Base-by-base conservation (phyloP, 2,329 filamentous ascomycete species). In the Penicillium sp. region DNA sequence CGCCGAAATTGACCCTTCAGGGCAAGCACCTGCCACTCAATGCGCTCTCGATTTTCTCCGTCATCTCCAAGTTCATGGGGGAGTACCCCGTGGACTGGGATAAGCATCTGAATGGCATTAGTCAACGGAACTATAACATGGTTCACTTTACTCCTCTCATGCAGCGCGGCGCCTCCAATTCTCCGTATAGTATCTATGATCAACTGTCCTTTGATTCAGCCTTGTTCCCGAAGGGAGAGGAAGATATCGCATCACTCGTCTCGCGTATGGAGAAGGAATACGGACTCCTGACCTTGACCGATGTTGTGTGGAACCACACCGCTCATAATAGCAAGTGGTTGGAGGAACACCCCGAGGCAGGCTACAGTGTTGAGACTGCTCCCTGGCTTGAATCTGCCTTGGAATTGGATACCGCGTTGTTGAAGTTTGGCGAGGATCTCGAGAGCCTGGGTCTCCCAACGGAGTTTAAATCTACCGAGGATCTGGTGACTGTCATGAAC, bases 51-150 rank as follows among this genome's bases (percentile, higher is more conserved):
- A 86, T 97, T 68, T 96, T 97, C 80, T 98, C 95, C 12, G 85
- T 94, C 59, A 91, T 99, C 65, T 97, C 94, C 75, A 99, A 99
- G 80, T 97, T 97, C 80, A 96, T 99, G 92, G 95, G 95, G 65
- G 89, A 89, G 73, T 97, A 95, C 74, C 92, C 94, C 0, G 84
- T 84, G 17, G 91, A 97, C 72, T 99, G 94, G 93, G 88, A 97
- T 75, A 90, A 88, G 56, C 94, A 98, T 76, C 81, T 99, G 60
- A 85, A 86, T 60, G 93, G 95, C 30, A 97, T 99, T 75, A 91
- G 91, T 75, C 88, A 91, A 72, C 86, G 95, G 64, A 93, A 93
- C 50, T 99, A 99, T 84, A 99, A 99, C 80, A 97, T 98, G 93
- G 88, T 99, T 63, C 95, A 99, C 78, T 99, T 99, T 77, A 97